Evolutionary conservation across 768 basidiomycete species (phyloP).

Genomic region (Boletus rubroflammeus): DNA sequence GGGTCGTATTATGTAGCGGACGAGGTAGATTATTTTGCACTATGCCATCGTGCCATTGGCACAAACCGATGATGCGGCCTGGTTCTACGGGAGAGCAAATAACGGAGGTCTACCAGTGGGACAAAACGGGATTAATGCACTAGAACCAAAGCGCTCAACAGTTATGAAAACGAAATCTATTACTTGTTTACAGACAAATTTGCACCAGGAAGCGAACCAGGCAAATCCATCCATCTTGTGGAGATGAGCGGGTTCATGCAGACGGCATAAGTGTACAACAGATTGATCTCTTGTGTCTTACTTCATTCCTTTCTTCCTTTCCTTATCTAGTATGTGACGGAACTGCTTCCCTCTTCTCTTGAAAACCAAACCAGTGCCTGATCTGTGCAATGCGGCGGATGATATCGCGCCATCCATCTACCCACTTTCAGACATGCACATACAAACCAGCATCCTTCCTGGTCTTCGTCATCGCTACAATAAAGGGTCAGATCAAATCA

Average conservation of each 20-base stretch:
- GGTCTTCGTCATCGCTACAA: conserved; percentile 82
- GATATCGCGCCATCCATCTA: neutral
- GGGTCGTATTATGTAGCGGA: neutral
- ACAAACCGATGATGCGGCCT: neutral
- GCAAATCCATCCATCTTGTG: neutral
- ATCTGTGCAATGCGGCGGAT: neutral
- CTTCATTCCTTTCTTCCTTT: neutral
- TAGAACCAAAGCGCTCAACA: neutral
- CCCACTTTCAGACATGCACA: conserved; percentile 39
- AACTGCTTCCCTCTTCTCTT: neutral
- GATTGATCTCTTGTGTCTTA: neutral
- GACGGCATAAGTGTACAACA: conserved; percentile 17
- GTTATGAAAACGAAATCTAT: neutral
- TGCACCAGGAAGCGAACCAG: neutral
- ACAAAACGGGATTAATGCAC: neutral
- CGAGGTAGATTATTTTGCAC: neutral
- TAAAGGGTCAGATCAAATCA: neutral
- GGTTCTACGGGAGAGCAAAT: neutral
- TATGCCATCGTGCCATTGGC: neutral
- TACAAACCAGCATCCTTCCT: conserved; percentile 68
- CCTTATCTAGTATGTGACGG: conserved; percentile 4
- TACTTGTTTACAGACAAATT: neutral
- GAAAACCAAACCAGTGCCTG: neutral
- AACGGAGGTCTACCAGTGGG: too few relatives aligned
- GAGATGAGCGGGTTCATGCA: neutral